These are phyloP conservation scores for Scheffersomyces illinoinensis DNA, from an alignment of 1,139 yeast species.

Conservation along the genomic window DNA sequence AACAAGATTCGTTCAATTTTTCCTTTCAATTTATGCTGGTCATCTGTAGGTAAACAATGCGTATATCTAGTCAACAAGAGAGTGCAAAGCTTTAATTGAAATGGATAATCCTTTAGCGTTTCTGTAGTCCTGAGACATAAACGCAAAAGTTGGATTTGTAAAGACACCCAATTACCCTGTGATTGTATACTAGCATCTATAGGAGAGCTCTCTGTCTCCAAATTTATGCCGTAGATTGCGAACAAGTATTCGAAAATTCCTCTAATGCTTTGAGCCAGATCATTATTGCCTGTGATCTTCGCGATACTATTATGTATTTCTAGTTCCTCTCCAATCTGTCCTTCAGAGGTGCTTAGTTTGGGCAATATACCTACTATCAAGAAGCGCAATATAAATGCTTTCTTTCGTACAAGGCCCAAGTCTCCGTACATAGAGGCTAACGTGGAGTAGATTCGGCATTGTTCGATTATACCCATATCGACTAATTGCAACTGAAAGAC, in stretches of 20 bases:
- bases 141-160: conserved; percentile 59
- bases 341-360: conserved; percentile 23
- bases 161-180: conserved; percentile 49
- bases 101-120: conserved; percentile 46
- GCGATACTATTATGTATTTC: conserved; percentile 2
- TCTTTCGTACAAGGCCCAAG: conserved; percentile 64
- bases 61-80: conserved; percentile 55
- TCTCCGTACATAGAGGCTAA: conserved; percentile 66
- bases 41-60: conserved; percentile 46
- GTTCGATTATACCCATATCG: conserved; percentile 52
- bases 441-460: conserved; percentile 62
- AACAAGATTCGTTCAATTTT: conserved; percentile 25
- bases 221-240: conserved; percentile 40
- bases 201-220: conserved; percentile 27
- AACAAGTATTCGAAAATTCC: conserved; percentile 42
- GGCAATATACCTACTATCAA: conserved; percentile 55
- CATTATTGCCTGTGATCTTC: neutral
- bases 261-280: conserved; percentile 15
- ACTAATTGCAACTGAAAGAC: conserved; percentile 39
- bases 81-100: conserved; percentile 49
- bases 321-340: conserved; percentile 4
- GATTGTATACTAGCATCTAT: conserved; percentile 23
- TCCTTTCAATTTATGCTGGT: conserved; percentile 32
- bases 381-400: conserved; percentile 67
- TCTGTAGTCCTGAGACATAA: conserved; percentile 58